A percentile compares a stretch with the other conserved stretches of the same genome.
Conservation (phyloP, 257 asterid genomes). For the Salvia miltiorrhiza region DNA sequence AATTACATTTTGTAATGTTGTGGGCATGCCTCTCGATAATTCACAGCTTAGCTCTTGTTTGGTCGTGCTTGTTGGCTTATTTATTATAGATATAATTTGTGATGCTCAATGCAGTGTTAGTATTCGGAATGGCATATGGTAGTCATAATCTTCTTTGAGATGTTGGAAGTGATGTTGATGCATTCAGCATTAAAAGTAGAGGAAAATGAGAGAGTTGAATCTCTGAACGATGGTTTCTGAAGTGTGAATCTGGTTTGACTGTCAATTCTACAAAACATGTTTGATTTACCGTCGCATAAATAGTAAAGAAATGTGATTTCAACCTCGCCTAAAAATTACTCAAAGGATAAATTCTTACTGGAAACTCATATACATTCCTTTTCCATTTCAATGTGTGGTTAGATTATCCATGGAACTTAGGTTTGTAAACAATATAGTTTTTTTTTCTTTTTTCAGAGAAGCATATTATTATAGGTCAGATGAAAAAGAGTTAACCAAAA, state of each 20-base stretch:
- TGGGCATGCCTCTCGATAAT: background rate
- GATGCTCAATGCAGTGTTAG: background rate
- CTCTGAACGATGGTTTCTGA: no score
- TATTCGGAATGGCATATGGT: background rate
- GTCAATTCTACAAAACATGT: background rate
- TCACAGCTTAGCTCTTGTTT: background rate
- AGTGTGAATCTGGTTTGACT: no score
- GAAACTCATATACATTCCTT: no score
- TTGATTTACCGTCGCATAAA: background rate
- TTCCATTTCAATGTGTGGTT: no score
- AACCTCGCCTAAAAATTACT: background rate
- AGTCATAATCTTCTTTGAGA: background rate
- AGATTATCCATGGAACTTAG: no score
- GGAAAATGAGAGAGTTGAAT: background rate
- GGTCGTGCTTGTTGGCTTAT: background rate
- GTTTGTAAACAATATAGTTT: no score
- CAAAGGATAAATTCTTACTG: background rate
- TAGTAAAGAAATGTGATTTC: background rate
- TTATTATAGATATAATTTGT: background rate
- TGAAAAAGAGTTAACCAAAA: background rate
- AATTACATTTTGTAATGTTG: constrained; percentile 4
- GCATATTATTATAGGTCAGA: background rate
- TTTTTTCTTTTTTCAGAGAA: no score
- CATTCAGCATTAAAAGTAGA: background rate
- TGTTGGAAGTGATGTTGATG: background rate